Evolutionary conservation across 2,329 filamentous ascomycete genomes (phyloP).

Genomic region (Dothistroma septosporum): DNA sequence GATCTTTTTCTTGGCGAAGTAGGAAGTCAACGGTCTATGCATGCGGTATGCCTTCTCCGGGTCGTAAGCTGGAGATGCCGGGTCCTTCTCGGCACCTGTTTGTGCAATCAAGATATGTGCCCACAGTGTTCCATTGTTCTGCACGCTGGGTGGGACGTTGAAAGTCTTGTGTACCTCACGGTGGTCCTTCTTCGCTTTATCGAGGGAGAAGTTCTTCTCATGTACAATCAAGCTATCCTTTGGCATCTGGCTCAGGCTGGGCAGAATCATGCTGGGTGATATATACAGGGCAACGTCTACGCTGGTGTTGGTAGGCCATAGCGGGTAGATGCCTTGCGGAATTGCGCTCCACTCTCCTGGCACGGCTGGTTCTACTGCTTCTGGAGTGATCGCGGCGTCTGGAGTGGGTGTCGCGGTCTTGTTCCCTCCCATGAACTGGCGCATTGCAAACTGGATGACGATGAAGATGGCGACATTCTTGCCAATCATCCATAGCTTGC

Average conservation of each 20-base stretch:
- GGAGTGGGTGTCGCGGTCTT: slow-evolving; percentile 19
- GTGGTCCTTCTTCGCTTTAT: slow-evolving; percentile 63
- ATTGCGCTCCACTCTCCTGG: slow-evolving; percentile 54
- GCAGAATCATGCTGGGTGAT: slow-evolving; percentile 67
- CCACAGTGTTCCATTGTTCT: slow-evolving; percentile 90
- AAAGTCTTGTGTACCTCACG: slow-evolving; percentile 74
- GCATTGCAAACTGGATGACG: slow-evolving; percentile 54
- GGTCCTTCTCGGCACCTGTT: slow-evolving; percentile 71
- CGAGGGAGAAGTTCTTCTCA: slow-evolving; percentile 65
- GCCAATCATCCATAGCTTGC: slow-evolving; percentile 34
- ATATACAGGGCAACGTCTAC: slow-evolving; percentile 84
- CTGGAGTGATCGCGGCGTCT: slow-evolving; percentile 16
- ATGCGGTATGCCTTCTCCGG: slow-evolving; percentile 76
- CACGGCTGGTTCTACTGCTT: slow-evolving; percentile 40
- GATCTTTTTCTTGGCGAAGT: slow-evolving; percentile 85
- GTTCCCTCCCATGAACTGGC: slow-evolving; percentile 47
- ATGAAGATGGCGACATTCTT: slow-evolving; percentile 59
- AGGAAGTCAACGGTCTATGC: slow-evolving; percentile 78
- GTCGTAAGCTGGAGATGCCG: slow-evolving; percentile 67
- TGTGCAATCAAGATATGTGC: slow-evolving; percentile 89
- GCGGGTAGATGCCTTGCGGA: slow-evolving; percentile 71
- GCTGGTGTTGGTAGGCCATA: slow-evolving; percentile 76
- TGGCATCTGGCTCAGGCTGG: slow-evolving; percentile 61
- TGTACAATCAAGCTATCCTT: slow-evolving; percentile 68
- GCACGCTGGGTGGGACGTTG: slow-evolving; percentile 70